A percentile compares a stretch with the other conserved stretches of the same genome.
phyloP scores from a whole-genome alignment of 2,329 filamentous ascomycete genomes.

The Pleomassaria siparia region DNA sequence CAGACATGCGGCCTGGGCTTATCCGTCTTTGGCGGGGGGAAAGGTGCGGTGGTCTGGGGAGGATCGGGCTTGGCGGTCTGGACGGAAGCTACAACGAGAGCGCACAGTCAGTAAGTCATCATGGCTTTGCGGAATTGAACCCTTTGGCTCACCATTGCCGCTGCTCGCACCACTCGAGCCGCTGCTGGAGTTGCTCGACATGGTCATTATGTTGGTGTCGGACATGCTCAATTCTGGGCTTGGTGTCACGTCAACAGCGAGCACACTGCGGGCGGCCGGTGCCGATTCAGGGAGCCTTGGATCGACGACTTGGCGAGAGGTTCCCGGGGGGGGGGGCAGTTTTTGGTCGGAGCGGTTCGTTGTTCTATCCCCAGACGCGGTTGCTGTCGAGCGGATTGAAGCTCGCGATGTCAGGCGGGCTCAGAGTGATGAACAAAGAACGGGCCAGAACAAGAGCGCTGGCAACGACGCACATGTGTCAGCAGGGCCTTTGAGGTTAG shows the following conservation, averaged over 20 bases:
- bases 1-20: slow-evolving; percentile 96
- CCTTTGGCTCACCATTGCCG: slow-evolving; percentile 33
- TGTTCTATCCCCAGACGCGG: slow-evolving; percentile 8
- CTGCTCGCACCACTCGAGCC: slow-evolving; percentile 32
- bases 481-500: slow-evolving; percentile 14
- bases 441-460: slow-evolving; percentile 21
- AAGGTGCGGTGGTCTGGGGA: slow-evolving; percentile 43
- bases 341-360: no score
- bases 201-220: slow-evolving; percentile 30
- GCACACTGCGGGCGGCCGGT: slow-evolving; percentile 14
- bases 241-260: slow-evolving; percentile 15
- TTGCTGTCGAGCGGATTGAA: slow-evolving; percentile 13
- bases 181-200: slow-evolving; percentile 30
- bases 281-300: slow-evolving; percentile 3
- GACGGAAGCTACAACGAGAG: slow-evolving; percentile 27
- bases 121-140: slow-evolving; percentile 1
- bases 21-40: slow-evolving; percentile 90
- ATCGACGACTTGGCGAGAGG: slow-evolving; percentile 7
- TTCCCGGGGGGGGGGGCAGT: background rate
- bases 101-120: slow-evolving; percentile 25
- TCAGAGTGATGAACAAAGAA: slow-evolving; percentile 27
- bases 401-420: slow-evolving; percentile 17
- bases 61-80: slow-evolving; percentile 36
- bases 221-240: slow-evolving; percentile 24
- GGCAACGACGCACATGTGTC: slow-evolving; percentile 21